These are phyloP conservation scores for Sanguinoderma infundibulare DNA, from an alignment of 1,284 basidiomycete genomes.

Conservation along the genomic window DNA sequence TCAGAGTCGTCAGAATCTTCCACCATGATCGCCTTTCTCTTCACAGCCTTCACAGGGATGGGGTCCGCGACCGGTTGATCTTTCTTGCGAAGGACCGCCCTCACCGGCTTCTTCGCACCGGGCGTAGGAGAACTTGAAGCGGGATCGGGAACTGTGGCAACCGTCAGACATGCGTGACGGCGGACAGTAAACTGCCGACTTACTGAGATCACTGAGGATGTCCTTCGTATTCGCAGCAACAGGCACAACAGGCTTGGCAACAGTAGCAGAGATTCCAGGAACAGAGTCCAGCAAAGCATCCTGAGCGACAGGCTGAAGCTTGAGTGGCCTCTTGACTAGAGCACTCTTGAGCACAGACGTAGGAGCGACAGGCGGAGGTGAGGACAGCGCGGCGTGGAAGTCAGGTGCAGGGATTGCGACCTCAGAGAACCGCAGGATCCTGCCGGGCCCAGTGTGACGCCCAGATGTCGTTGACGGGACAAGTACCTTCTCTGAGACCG, in stretches of 20 bases:
- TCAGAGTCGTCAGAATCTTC: slow-evolving; percentile 8
- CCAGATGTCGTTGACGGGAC: not conserved
- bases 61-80: not conserved
- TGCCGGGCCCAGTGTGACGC: not conserved
- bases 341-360: slow-evolving; percentile 19
- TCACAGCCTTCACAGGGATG: not conserved
- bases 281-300: not conserved
- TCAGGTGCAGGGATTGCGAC: slow-evolving; percentile 18
- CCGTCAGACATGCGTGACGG: not conserved
- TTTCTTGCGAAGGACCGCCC: slow-evolving; percentile 28
- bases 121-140: slow-evolving; percentile 26
- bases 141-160: slow-evolving; percentile 10
- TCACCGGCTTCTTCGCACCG: slow-evolving; percentile 25
- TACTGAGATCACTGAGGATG: slow-evolving; percentile 12
- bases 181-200: not conserved
- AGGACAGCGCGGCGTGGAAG: slow-evolving; percentile 21
- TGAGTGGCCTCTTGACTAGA: slow-evolving; percentile 1
- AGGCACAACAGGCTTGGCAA: not conserved
- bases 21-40: slow-evolving; percentile 8
- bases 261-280: not conserved
- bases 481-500: not conserved
- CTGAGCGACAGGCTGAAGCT: not conserved
- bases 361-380: slow-evolving; percentile 12
- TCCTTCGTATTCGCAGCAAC: not conserved
- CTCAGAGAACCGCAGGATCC: slow-evolving; percentile 11